These are phyloP conservation scores for Pholiota molesta DNA, from an alignment of 768 basidiomycete species.

Conservation along the genomic window DNA sequence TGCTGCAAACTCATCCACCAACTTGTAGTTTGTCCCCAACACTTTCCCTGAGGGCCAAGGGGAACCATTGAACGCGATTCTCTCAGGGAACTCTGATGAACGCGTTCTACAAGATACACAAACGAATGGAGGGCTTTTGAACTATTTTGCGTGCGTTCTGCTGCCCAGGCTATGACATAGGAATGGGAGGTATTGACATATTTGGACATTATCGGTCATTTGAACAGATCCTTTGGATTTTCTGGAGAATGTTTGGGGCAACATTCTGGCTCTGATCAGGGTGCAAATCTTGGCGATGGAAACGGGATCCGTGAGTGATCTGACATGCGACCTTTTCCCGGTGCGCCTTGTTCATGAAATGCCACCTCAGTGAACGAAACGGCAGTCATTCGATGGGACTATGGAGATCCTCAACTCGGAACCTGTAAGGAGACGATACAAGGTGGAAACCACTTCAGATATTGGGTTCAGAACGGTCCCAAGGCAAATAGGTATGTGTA, in stretches of 20 bases:
- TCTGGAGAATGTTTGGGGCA: slow-evolving; percentile 85
- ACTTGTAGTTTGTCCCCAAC: slow-evolving; percentile 45
- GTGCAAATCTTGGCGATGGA: slow-evolving; percentile 84
- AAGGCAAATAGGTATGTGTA: slow-evolving; percentile 55
- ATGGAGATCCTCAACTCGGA: slow-evolving; percentile 78
- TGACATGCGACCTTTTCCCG: neutral
- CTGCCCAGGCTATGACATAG: neutral
- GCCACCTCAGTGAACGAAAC: slow-evolving; percentile 71
- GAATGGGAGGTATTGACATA: neutral
- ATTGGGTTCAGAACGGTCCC: slow-evolving; percentile 81
- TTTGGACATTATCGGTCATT: too few species aligned
- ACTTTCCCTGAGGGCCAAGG: slow-evolving; percentile 77
- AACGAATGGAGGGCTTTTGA: slow-evolving; percentile 72
- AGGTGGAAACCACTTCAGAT: slow-evolving; percentile 88
- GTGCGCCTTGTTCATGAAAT: neutral
- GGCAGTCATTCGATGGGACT: slow-evolving; percentile 84
- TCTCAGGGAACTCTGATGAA: slow-evolving; percentile 75
- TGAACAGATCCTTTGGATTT: slow-evolving; percentile 66
- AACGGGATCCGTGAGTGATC: slow-evolving; percentile 60
- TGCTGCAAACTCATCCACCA: neutral
- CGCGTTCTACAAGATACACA: slow-evolving; percentile 64
- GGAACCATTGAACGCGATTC: slow-evolving; percentile 85
- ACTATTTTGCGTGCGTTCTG: slow-evolving; percentile 74
- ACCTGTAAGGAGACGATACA: slow-evolving; percentile 84
- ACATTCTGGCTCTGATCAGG: slow-evolving; percentile 67